Evolutionary conservation across 2,329 filamentous ascomycete genomes (phyloP).

Genomic region (Calycina marina): DNA sequence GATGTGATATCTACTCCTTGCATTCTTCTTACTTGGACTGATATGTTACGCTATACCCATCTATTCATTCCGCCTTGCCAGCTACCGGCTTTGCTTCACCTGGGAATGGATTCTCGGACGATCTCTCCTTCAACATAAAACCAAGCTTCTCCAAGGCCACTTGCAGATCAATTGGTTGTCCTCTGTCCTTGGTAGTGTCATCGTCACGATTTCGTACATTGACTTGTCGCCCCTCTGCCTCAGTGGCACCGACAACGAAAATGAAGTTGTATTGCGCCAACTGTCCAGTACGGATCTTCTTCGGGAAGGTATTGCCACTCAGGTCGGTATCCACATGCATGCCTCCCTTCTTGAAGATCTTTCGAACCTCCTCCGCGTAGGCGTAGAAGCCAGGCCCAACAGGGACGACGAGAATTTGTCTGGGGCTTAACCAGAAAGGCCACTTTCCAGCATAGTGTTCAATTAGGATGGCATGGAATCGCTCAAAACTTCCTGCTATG

Average conservation of each 20-base stretch:
- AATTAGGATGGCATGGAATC: constrained; percentile 59
- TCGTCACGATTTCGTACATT: constrained; percentile 52
- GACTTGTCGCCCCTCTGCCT: constrained; percentile 43
- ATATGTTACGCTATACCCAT: too few species aligned
- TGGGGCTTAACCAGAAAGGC: constrained; percentile 80
- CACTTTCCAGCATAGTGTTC: constrained; percentile 81
- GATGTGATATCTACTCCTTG: too few species aligned
- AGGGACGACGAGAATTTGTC: constrained; percentile 66
- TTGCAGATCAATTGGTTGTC: constrained; percentile 40
- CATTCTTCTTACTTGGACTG: too few species aligned
- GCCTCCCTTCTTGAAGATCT: constrained; percentile 48
- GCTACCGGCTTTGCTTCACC: constrained; percentile 8
- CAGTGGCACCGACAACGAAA: constrained; percentile 51
- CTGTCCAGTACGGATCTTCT: constrained; percentile 78
- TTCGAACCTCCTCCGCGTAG: constrained; percentile 63
- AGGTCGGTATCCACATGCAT: constrained; percentile 61
- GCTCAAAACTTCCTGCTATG: constrained; percentile 57
- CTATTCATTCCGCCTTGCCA: too few species aligned
- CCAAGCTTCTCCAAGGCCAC: constrained; percentile 41
- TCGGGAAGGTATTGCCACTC: constrained; percentile 68
- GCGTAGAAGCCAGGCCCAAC: constrained; percentile 58
- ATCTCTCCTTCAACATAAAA: constrained; percentile 33
- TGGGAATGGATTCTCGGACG: constrained; percentile 25
- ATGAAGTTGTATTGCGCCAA: constrained; percentile 75
- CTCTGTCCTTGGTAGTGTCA: constrained; percentile 44